These are phyloP conservation scores for Psilocybe subaeruginosa DNA, from an alignment of 768 basidiomycete genomes.

Conservation along the genomic window DNA sequence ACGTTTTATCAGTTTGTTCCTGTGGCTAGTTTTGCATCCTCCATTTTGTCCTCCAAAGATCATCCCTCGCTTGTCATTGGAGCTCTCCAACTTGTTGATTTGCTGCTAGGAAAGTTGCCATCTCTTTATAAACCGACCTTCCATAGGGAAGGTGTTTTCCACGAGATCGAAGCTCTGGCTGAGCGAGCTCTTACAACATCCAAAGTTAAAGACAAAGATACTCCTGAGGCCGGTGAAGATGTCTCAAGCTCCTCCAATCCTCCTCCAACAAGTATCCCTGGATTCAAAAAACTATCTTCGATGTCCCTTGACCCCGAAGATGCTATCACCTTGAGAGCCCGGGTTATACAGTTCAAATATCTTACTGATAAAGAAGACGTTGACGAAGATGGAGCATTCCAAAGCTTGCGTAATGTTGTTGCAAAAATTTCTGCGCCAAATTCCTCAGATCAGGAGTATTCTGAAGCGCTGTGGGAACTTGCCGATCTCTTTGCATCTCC, in stretches of 20 bases:
- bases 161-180: constrained; percentile 86
- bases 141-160: constrained; percentile 93
- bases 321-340: constrained; percentile 88
- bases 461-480: constrained; percentile 69
- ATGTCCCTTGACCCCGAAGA: constrained; percentile 83
- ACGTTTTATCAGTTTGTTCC: constrained; percentile 74
- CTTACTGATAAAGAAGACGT: constrained; percentile 58
- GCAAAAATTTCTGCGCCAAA: constrained; percentile 57
- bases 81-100: constrained; percentile 91
- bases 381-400: constrained; percentile 65
- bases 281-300: constrained; percentile 72
- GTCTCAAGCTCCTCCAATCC: constrained; percentile 25
- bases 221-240: constrained; percentile 41
- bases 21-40: constrained; percentile 92
- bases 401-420: constrained; percentile 66
- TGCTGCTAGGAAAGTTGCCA: constrained; percentile 84
- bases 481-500: constrained; percentile 79
- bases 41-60: constrained; percentile 91
- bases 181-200: constrained; percentile 56
- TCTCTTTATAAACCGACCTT: constrained; percentile 86
- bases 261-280: constrained; percentile 50
- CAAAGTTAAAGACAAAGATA: constrained; percentile 56
- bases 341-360: constrained; percentile 86
- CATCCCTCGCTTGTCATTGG: constrained; percentile 85
- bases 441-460: constrained; percentile 64